Base-by-base conservation (phyloP, 371 early-diverging fungal species). In the Syncephalastrum racemosum region DNA sequence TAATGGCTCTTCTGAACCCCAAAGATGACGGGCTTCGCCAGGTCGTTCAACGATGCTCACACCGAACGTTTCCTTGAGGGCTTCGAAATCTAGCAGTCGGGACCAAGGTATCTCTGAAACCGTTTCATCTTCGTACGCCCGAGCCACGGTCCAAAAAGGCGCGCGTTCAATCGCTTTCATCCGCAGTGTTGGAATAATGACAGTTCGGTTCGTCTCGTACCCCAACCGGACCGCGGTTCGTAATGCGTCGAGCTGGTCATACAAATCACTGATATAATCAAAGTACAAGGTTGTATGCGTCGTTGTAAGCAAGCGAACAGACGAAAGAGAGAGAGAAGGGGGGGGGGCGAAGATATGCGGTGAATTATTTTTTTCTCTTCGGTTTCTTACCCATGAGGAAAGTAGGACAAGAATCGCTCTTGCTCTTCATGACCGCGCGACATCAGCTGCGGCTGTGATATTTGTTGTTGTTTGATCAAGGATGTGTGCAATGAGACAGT, bases 141-240 rank as follows among this genome's bases (percentile, higher is more conserved):
- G 54, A 14, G 61, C 54, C 10, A 68, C 18, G 18, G 50, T 22
- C 3, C 39, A 18, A 46, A 64, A 61, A 0, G 64, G 60, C 1
- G 48, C 54, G 64, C 68, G 64, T 5, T 51, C 56, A 4, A 31
- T 22, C 2, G 36, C 24, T 3, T n/a, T 48, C 2, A 72, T 54
- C 8, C 66, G 63, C 7, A 72, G 18, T 12, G 60, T 55, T 15
- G 73, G 73, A 12, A 56, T 52, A 14, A 66, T 53, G 2, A 72
- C 19, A 0, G 69, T 72, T 13, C 73, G 59, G 41, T 72, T 72
- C 3, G 68, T 68, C 16, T 68, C 73, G 25, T 63, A 41, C 4
- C 64, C 73, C 18, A 72, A 42, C 31, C 73, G 59, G 16, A 67
- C 43, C 10, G 63, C 73, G 27, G 60, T 68, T 44, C 69, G 59